Evolutionary conservation across 495 filamentous ascomycete species (phyloP), one percentile per base, ranked within the genome.

Genomic region (Penicillium bialowiezense): DNA sequence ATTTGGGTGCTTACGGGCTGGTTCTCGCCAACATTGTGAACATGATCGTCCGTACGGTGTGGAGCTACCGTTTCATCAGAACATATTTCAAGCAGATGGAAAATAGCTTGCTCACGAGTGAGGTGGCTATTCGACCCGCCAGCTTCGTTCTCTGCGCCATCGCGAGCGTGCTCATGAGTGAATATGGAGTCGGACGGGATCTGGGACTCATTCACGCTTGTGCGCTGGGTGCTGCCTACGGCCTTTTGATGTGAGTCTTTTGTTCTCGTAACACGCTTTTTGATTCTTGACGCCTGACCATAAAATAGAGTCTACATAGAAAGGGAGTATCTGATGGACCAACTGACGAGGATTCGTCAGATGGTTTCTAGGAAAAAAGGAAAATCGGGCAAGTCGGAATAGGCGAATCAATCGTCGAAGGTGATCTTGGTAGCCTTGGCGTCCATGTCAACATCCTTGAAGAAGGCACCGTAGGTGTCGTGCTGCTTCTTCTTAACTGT

Each of bases 401-500:
- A 59, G 53, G 13, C 31, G 42, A 55, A 41, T 52, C 58, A 82
- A 62, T 88, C 85, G 65, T 95, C 90, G 67, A 97, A 97, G 28
- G 78, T 89, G 61, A 97, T 97, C 77, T 95, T 97, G 48, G 86
- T 95, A 0, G 87, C 88, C 63, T 87, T 81, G 73, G 91, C 89
- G 63, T 76, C 84, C 43, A 80, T 82, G 50, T 87, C 87, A 31
- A 69, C 56, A 33, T 96, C 88, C 65, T 91, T 96, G 75, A 82
- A 95, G 60, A 96, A 97, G 1, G 89, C 88, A 36, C 93, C 93
- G 64, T 97, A 98, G 7, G 84, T 84, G 44, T 87, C 87, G 68
- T 98, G 92, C 34, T 81, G 82, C 88, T 97, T 97, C 78, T 95
- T 96, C 79, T 97, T 97, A 24, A 98, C 93, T 12, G 91, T 97